A percentile compares a stretch with the other conserved stretches of the same genome.
These are phyloP conservation scores for Magnaporthiopsis incrustans DNA, from an alignment of 2,329 filamentous ascomycete species.

Conservation along the genomic window DNA sequence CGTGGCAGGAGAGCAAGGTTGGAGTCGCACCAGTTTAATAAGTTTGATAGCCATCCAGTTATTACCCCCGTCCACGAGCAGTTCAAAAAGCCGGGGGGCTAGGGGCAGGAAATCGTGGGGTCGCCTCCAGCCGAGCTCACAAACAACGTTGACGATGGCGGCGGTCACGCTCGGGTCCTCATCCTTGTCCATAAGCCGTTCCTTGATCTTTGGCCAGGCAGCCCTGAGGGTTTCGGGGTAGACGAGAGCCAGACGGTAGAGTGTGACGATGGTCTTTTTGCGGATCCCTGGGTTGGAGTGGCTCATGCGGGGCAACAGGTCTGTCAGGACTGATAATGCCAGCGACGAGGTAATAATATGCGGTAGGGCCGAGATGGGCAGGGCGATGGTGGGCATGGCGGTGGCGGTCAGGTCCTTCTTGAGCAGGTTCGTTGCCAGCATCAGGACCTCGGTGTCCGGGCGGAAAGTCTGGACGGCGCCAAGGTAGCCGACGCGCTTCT, in stretches of 20 bases:
- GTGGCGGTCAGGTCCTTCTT: slow-evolving; percentile 85
- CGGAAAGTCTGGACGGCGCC: slow-evolving; percentile 94
- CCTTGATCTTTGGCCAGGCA: slow-evolving; percentile 96
- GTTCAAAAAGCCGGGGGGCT: slow-evolving; percentile 83
- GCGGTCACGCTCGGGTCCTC: slow-evolving; percentile 92
- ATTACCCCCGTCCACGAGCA: slow-evolving; percentile 85
- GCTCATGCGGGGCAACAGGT: slow-evolving; percentile 76
- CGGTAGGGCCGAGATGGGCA: slow-evolving; percentile 84
- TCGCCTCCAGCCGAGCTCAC: slow-evolving; percentile 88
- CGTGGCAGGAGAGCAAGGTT: not conserved
- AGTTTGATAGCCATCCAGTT: slow-evolving; percentile 99
- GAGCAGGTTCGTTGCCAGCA: slow-evolving; percentile 92
- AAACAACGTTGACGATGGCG: slow-evolving; percentile 93
- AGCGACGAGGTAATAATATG: slow-evolving; percentile 91
- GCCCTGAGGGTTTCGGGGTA: slow-evolving; percentile 89
- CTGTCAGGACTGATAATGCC: slow-evolving; percentile 79
- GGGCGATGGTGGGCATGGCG: slow-evolving; percentile 66
- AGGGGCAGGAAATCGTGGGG: slow-evolving; percentile 90
- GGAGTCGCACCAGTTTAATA: slow-evolving; percentile 71
- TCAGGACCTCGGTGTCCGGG: slow-evolving; percentile 90
- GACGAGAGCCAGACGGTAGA: slow-evolving; percentile 90
- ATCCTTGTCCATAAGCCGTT: slow-evolving; percentile 78
- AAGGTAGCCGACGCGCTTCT: slow-evolving; percentile 92
- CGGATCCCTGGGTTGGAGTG: slow-evolving; percentile 80
- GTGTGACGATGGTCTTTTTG: slow-evolving; percentile 92